These are phyloP conservation scores for Peronospora belbahrii DNA, from an alignment of 352 stramenopile genomes.

Conservation along the genomic window DNA sequence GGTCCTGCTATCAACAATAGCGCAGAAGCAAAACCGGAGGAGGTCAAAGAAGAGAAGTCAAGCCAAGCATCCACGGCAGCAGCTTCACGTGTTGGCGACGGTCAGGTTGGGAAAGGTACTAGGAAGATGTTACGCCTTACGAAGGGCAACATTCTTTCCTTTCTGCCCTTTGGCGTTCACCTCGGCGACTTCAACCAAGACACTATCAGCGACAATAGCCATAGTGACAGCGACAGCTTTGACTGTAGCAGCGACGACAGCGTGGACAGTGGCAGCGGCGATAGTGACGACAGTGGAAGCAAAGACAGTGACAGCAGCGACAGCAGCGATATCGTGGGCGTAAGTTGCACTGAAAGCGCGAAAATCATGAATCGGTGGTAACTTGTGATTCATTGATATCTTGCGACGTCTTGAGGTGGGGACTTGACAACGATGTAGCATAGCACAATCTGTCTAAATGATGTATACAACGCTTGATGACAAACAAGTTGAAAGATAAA, in stretches of 20 bases:
- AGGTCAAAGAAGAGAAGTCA: constrained; percentile 1
- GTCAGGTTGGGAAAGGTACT: not conserved
- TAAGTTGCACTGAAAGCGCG: not conserved
- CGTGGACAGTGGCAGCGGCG: not conserved
- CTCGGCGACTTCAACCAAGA: no score
- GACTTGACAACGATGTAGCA: no score
- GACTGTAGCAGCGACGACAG: not conserved
- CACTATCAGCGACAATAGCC: not conserved
- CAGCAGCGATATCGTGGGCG: not conserved
- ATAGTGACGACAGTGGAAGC: not conserved
- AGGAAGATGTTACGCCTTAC: no score
- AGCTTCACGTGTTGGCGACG: not conserved
- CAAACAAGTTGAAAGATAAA: not conserved
- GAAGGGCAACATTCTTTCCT: no score
- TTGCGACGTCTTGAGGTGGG: no score
- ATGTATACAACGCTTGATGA: not conserved
- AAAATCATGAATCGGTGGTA: no score
- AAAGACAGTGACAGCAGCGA: not conserved
- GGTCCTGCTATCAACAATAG: not conserved
- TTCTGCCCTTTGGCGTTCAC: no score
- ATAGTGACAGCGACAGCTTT: not conserved
- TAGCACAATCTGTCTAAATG: no score
- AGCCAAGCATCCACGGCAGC: no score
- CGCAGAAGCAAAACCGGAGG: constrained; percentile 2
- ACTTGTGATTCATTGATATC: no score